Percentiles rank a stretch among this genome's conserved stretches.
Conservation (phyloP, 345 rosid genomes). For the Theobroma cacao region DNA sequence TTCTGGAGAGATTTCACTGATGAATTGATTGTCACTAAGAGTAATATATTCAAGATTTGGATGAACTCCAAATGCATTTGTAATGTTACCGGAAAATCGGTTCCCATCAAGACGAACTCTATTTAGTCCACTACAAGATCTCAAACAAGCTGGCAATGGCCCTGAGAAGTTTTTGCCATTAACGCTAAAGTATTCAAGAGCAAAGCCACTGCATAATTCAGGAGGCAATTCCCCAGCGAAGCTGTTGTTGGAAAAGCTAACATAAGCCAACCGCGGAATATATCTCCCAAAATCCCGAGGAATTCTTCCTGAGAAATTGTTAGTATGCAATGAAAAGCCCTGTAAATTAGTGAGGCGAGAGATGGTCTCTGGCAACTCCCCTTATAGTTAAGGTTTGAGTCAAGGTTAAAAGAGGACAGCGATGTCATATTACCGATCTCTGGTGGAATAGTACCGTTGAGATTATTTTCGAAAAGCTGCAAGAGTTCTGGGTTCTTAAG, state of each 20-base stretch:
- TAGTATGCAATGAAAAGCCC: slow-evolving; percentile 46
- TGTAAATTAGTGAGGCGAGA: slow-evolving; percentile 37
- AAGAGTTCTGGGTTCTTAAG: slow-evolving; percentile 33
- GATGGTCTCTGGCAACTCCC: slow-evolving; percentile 53
- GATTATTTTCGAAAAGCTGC: slow-evolving; percentile 47
- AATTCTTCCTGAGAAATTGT: slow-evolving; percentile 52
- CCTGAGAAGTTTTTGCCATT: slow-evolving; percentile 50
- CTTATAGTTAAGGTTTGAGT: slow-evolving; percentile 41
- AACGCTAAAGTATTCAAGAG: slow-evolving; percentile 34
- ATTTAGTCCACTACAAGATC: slow-evolving; percentile 29
- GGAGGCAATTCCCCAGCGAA: slow-evolving; percentile 59
- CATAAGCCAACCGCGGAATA: slow-evolving; percentile 30
- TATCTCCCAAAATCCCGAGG: slow-evolving; percentile 57
- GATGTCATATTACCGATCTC: slow-evolving; percentile 48
- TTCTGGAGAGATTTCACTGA: slow-evolving; percentile 42
- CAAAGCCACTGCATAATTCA: slow-evolving; percentile 43
- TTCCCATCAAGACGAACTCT: slow-evolving; percentile 45
- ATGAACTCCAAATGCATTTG: slow-evolving; percentile 46
- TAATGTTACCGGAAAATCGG: slow-evolving; percentile 52
- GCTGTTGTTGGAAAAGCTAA: slow-evolving; percentile 52
- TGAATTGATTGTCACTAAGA: slow-evolving; percentile 44
- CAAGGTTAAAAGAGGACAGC: slow-evolving; percentile 33
- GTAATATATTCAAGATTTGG: slow-evolving; percentile 33
- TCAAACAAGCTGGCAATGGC: slow-evolving; percentile 50
- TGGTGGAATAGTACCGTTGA: slow-evolving; percentile 45